phyloP scores from a whole-genome alignment of 2,329 filamentous ascomycete species.

The Claviceps fusiformis region DNA sequence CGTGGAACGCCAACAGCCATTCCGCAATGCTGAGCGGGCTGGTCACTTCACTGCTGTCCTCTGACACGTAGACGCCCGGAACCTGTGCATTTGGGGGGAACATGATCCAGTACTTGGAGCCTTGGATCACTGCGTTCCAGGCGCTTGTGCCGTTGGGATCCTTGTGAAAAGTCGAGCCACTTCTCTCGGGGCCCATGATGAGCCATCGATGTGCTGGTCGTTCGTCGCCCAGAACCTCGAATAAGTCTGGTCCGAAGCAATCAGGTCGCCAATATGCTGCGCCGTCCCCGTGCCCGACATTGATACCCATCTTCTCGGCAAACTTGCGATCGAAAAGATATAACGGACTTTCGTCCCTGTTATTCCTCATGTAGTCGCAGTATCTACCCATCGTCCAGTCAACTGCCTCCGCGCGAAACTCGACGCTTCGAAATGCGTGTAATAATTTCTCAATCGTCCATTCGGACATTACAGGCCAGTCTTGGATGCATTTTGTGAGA shows the following conservation, averaged over 20 bases:
- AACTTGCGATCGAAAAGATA: slow-evolving; percentile 88
- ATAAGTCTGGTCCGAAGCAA: slow-evolving; percentile 79
- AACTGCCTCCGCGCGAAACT: slow-evolving; percentile 82
- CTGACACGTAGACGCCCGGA: slow-evolving; percentile 79
- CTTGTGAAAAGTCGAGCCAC: slow-evolving; percentile 92
- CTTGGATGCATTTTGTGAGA: slow-evolving; percentile 64
- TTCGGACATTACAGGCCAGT: slow-evolving; percentile 62
- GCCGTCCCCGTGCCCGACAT: slow-evolving; percentile 37
- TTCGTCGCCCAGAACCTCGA: slow-evolving; percentile 61
- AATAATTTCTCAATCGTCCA: slow-evolving; percentile 64
- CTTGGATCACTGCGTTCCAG: slow-evolving; percentile 87
- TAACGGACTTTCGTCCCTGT: slow-evolving; percentile 71
- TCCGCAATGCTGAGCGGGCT: slow-evolving; percentile 92
- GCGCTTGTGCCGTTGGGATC: slow-evolving; percentile 61
- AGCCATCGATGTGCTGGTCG: slow-evolving; percentile 86
- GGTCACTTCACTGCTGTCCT: slow-evolving; percentile 85
- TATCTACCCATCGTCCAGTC: slow-evolving; percentile 84
- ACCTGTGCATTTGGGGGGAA: slow-evolving; percentile 70
- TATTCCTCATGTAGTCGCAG: slow-evolving; percentile 66
- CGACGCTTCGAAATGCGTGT: slow-evolving; percentile 46
- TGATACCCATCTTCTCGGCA: slow-evolving; percentile 69
- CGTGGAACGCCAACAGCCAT: slow-evolving; percentile 84
- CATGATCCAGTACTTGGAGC: slow-evolving; percentile 98
- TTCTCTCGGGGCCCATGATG: slow-evolving; percentile 75
- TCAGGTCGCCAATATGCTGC: slow-evolving; percentile 63